A percentile compares a stretch with the other conserved stretches of the same genome.
These are phyloP conservation scores for Solanum raphanifolium DNA, from an alignment of 257 asterid species.

Conservation along the genomic window DNA sequence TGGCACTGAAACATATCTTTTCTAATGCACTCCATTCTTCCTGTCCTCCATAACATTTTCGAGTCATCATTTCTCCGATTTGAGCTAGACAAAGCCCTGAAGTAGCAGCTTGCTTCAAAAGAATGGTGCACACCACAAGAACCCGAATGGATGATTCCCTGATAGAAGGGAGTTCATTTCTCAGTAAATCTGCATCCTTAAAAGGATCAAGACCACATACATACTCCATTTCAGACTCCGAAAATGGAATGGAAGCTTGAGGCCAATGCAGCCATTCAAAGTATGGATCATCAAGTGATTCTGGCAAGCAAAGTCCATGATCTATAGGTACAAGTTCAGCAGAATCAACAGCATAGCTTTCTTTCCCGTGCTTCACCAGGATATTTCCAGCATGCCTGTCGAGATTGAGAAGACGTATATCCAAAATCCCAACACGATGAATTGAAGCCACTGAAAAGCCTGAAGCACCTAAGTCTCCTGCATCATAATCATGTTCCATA, in stretches of 20 bases:
- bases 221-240: conserved; percentile 66
- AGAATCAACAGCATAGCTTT: conserved; percentile 29
- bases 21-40: conserved; percentile 66
- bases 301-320: conserved; percentile 93
- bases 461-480: conserved; percentile 90
- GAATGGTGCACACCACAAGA: conserved; percentile 70
- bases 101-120: conserved; percentile 56
- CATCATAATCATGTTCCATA: conserved; percentile 66
- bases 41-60: conserved; percentile 54
- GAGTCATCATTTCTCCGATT: conserved; percentile 88
- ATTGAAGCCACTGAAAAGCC: conserved; percentile 72
- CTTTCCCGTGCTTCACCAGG: conserved; percentile 56
- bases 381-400: conserved; percentile 95
- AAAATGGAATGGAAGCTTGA: conserved; percentile 77
- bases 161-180: conserved; percentile 57
- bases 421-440: conserved; percentile 81
- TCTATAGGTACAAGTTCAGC: conserved; percentile 91
- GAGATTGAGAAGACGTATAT: conserved; percentile 74
- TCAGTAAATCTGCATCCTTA: conserved; percentile 63
- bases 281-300: conserved; percentile 86
- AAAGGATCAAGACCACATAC: conserved; percentile 60
- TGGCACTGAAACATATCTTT: conserved; percentile 56
- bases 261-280: conserved; percentile 99
- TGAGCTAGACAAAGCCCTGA: conserved; percentile 74
- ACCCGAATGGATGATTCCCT: conserved; percentile 70